Evolutionary conservation across 345 rosid genomes (phyloP).

Genomic region (Boechera retrofracta): DNA sequence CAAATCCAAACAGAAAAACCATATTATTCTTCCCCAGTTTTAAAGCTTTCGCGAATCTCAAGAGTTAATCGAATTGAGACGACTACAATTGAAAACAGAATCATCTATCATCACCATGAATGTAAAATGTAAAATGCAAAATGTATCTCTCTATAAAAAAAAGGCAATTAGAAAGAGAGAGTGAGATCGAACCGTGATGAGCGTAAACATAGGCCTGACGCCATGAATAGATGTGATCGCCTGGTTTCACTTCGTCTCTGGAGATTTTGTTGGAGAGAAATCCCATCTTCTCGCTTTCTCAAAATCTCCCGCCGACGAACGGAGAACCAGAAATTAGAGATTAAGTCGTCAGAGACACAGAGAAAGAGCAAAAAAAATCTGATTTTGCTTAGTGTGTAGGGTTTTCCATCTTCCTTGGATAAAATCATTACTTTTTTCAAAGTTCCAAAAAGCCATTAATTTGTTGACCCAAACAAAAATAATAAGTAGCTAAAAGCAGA

Average conservation of each 20-base stretch:
- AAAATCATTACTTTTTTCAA: background rate
- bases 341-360: conserved; percentile 20
- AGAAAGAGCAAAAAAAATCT: background rate
- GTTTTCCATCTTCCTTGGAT: conserved; percentile 4
- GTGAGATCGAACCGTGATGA: conserved; percentile 66
- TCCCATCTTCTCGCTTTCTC: conserved; percentile 54
- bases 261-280: conserved; percentile 62
- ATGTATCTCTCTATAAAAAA: no score
- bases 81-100: background rate
- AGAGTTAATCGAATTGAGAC: conserved; percentile 1
- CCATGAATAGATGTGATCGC: conserved; percentile 93
- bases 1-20: background rate
- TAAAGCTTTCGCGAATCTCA: conserved; percentile 11
- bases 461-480: no score
- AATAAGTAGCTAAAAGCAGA: no score
- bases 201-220: conserved; percentile 72
- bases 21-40: conserved; percentile 22
- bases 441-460: background rate
- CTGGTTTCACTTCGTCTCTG: conserved; percentile 62
- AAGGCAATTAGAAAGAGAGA: no score
- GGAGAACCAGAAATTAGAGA: conserved; percentile 24
- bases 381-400: conserved; percentile 29
- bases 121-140: no score
- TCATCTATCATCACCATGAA: background rate
- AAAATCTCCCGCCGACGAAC: conserved; percentile 37